Conservation (phyloP, 1,139 yeast species). For the Blastobotrys illinoisensis region DNA sequence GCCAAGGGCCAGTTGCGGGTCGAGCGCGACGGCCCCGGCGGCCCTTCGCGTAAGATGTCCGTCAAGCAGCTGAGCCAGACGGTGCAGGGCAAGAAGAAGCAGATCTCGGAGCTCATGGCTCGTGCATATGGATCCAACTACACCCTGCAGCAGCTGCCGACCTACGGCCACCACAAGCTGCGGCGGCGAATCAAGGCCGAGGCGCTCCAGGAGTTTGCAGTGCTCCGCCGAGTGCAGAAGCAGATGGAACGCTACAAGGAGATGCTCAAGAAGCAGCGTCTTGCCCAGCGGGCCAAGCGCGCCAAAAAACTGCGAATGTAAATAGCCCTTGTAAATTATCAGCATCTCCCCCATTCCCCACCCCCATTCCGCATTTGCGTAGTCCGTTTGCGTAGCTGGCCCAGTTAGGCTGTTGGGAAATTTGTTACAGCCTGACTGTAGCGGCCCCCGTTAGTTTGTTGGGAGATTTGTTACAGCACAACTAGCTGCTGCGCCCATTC, state of each 20-base stretch:
- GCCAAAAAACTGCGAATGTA: background rate
- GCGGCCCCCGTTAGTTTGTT: no score
- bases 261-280: conserved; percentile 10
- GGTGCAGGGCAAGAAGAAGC: conserved; percentile 6
- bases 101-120: conserved; percentile 8
- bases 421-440: no score
- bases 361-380: no score
- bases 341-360: background rate
- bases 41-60: conserved; percentile 13
- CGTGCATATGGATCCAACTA: conserved; percentile 11
- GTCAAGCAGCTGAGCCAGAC: conserved; percentile 7
- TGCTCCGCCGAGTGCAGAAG: conserved; percentile 14
- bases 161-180: conserved; percentile 9
- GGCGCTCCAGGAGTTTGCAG: conserved; percentile 12
- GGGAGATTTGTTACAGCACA: no score
- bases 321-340: background rate
- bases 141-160: conserved; percentile 9
- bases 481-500: no score
- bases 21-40: conserved; percentile 11
- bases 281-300: conserved; percentile 1
- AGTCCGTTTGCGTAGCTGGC: no score
- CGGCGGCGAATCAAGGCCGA: conserved; percentile 12
- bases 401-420: no score
- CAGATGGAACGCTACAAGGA: conserved; percentile 13
- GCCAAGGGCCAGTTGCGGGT: background rate